Conservation (phyloP, 129 eudicot genomes). For the Escallonia herrerae region DNA sequence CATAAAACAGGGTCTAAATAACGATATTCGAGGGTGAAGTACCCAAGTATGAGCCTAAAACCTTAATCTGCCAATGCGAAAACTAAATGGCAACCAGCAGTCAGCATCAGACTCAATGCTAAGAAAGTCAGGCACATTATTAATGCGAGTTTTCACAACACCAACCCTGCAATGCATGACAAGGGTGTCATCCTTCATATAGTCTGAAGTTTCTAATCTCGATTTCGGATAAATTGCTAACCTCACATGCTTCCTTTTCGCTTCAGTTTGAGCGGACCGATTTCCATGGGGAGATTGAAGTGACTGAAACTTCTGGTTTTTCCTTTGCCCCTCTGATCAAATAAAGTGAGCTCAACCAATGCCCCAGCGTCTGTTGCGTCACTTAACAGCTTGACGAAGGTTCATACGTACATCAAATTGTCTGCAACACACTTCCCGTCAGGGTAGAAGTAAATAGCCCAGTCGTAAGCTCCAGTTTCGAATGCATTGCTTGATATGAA, state of each 20-base stretch:
- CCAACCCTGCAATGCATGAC: slow-evolving; percentile 20
- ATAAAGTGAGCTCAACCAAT: slow-evolving; percentile 32
- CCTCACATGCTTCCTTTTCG: slow-evolving; percentile 10
- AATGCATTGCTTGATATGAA: slow-evolving; percentile 35
- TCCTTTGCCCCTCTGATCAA: not conserved
- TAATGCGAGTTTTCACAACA: slow-evolving; percentile 14
- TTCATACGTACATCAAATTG: slow-evolving; percentile 28
- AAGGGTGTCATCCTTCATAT: slow-evolving; percentile 12
- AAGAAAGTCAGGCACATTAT: too few species aligned
- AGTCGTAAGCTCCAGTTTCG: slow-evolving; percentile 39
- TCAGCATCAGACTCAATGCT: too few species aligned
- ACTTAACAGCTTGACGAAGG: slow-evolving; percentile 36
- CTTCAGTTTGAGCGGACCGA: not conserved
- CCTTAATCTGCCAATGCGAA: too few species aligned
- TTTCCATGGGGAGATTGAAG: not conserved
- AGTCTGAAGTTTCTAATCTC: slow-evolving; percentile 7
- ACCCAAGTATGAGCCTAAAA: too few species aligned
- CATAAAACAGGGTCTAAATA: too few species aligned
- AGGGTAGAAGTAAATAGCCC: slow-evolving; percentile 51
- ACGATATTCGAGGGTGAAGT: too few species aligned
- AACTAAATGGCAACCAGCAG: too few species aligned
- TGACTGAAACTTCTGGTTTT: not conserved
- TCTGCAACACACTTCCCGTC: slow-evolving; percentile 46
- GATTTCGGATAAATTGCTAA: slow-evolving; percentile 14
- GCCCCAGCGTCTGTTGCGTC: slow-evolving; percentile 50